Evolutionary conservation across 345 rosid species (phyloP), one percentile per base, ranked within the genome.

Genomic region (Aquilaria yunnanensis): DNA sequence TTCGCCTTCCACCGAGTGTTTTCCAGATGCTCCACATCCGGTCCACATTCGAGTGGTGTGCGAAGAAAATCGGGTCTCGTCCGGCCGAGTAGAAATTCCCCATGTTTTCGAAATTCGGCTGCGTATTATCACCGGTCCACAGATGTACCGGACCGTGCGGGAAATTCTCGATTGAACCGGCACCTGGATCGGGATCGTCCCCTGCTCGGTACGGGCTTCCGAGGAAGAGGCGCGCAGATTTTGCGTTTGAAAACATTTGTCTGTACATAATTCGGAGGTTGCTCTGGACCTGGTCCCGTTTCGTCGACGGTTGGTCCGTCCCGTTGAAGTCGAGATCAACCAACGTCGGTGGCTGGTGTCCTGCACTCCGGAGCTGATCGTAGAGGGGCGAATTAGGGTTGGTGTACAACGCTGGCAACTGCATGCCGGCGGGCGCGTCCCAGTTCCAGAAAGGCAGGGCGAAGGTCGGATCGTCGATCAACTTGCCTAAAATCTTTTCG

Each of bases 391-490:
- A 83, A 11, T 61, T 59, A 1, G 77, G 69, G 71, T 83, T 57
- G 1, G 79, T 10, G 23, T 59, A 86, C 14, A 81, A 55, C 3
- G 80, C n/a, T 1, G 89, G 92, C 71, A 86, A 66, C 64, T 58
- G 69, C 88, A 83, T 83, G 31, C 92, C 92, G 1, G 55, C 47
- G 0, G 91, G 81, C 8, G 83, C 53, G 61, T 83, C 88, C 88
- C 91, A 83, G 51, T 83, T 85, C 91, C 91, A 83, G 14, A 64
- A 85, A 0, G 90, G 85, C 60, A 82, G 59, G 16, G 85, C 79
- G 32, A 85, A 85, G 43, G 75, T 73, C 6, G 88, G 86, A 53
- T 83, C 91, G 43, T 62, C 77, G 13, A 85, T 83, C 41, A 85
- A 56, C 34, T 76, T 79, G 2, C 84, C 91, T 30, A 82, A 65